These are phyloP conservation scores for Pleurotus pulmonarius DNA, from an alignment of 768 basidiomycete genomes.

Conservation along the genomic window DNA sequence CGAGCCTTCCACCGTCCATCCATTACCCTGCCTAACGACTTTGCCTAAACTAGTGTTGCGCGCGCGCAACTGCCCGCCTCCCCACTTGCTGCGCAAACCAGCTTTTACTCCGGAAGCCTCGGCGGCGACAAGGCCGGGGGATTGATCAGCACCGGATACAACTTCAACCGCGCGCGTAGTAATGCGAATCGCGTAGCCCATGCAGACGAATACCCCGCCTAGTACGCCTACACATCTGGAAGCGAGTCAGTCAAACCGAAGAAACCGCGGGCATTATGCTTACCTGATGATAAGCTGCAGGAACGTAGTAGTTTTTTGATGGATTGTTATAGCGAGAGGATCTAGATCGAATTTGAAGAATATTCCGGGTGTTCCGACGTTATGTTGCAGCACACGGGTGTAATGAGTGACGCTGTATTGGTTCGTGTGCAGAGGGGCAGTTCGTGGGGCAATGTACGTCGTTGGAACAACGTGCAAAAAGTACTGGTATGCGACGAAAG, in stretches of 20 bases:
- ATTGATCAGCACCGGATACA: conserved; percentile 50
- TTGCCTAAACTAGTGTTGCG: conserved; percentile 37
- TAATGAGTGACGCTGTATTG: conserved; percentile 98
- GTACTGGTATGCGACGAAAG: conserved; percentile 90
- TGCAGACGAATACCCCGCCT: conserved; percentile 86
- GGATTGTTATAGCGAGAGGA: conserved; percentile 78
- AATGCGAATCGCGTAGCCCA: conserved; percentile 70
- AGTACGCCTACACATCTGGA: conserved; percentile 82
- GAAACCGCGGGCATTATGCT: background rate
- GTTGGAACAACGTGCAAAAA: conserved; percentile 96
- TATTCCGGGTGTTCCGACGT: conserved; percentile 84
- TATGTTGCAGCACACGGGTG: conserved; percentile 67
- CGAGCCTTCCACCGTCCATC: conserved; percentile 58
- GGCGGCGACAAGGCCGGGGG: conserved; percentile 56
- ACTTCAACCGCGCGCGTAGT: conserved; percentile 63
- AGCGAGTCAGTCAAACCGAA: background rate
- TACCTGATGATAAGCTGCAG: conserved; percentile 76
- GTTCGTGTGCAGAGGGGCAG: conserved; percentile 61
- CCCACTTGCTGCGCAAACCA: conserved; percentile 63
- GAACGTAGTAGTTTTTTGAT: conserved; percentile 84
- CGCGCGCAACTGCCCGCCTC: conserved; percentile 58
- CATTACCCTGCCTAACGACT: conserved; percentile 53
- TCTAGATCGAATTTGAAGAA: conserved; percentile 99
- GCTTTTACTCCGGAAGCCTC: conserved; percentile 56
- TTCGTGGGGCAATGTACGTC: conserved; percentile 78